A percentile compares a stretch with the other conserved stretches of the same genome.
These are phyloP conservation scores for Podila epigama DNA, from an alignment of 192 early-diverging fungal genomes.

Conservation along the genomic window DNA sequence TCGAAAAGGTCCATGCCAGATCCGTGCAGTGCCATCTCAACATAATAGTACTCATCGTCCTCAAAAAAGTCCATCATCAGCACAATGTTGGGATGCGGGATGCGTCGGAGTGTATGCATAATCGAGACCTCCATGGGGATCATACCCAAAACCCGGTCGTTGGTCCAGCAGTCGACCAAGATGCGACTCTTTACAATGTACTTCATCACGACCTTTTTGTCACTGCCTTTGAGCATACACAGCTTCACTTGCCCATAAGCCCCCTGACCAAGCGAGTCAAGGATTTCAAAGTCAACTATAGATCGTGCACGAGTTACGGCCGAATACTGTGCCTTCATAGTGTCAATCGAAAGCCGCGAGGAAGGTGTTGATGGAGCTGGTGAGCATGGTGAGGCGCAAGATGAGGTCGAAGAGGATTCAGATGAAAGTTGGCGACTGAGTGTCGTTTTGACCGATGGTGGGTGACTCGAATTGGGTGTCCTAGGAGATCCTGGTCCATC, in stretches of 20 bases:
- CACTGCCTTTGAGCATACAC: conserved; percentile 55
- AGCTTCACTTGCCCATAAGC: conserved; percentile 77
- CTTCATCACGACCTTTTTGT: conserved; percentile 69
- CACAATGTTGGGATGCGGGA: conserved; percentile 62
- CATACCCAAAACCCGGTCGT: conserved; percentile 67
- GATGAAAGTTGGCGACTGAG: conserved; percentile 26
- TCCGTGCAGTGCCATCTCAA: conserved; percentile 70
- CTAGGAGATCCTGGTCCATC: conserved; percentile 10
- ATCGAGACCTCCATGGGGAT: conserved; percentile 83
- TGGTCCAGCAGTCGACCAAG: conserved; percentile 71
- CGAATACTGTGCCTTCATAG: conserved; percentile 50
- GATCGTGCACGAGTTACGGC: conserved; percentile 49
- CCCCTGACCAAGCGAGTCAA: conserved; percentile 71
- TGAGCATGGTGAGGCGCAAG: conserved; percentile 16
- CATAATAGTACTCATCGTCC: conserved; percentile 75
- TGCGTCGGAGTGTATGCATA: conserved; percentile 63
- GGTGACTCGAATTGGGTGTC: conserved; percentile 18
- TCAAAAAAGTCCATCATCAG: conserved; percentile 77
- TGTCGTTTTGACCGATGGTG: conserved; percentile 24
- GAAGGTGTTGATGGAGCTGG: conserved; percentile 26
- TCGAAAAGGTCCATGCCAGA: conserved; percentile 72
- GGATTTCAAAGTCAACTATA: conserved; percentile 68
- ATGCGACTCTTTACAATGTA: conserved; percentile 76
- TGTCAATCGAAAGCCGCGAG: conserved; percentile 26
- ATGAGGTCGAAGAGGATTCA: conserved; percentile 20